These are phyloP conservation scores for Pseudocercospora pini-densiflorae DNA, from an alignment of 2,329 filamentous ascomycete genomes.

Conservation along the genomic window DNA sequence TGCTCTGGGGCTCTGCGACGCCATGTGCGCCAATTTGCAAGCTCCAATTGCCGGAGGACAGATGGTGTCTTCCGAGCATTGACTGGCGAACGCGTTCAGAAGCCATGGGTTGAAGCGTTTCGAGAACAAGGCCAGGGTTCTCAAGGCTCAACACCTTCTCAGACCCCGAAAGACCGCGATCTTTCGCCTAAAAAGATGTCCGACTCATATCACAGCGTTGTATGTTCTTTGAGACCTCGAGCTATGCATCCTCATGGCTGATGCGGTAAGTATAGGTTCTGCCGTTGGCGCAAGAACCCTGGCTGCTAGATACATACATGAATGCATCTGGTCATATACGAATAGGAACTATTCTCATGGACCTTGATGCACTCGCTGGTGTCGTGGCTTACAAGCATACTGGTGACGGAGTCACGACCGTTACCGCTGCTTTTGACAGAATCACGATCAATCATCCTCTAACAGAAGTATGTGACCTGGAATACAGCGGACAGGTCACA, in stretches of 20 bases:
- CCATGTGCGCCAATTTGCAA: constrained; percentile 21
- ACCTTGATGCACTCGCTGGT: constrained; percentile 76
- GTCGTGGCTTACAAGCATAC: constrained; percentile 77
- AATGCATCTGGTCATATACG: constrained; percentile 76
- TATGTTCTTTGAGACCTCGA: constrained; percentile 44
- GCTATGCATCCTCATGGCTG: constrained; percentile 30
- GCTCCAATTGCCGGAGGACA: constrained; percentile 40
- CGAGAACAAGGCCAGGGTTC: constrained; percentile 51
- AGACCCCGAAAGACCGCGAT: constrained; percentile 55
- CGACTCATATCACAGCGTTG: constrained; percentile 71
- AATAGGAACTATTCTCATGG: constrained; percentile 77
- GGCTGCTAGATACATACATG: constrained; percentile 77
- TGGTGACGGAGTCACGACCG: constrained; percentile 65
- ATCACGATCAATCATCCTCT: constrained; percentile 72
- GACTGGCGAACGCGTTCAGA: constrained; percentile 64
- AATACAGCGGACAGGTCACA: constrained; percentile 70
- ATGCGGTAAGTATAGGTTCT: constrained; percentile 56
- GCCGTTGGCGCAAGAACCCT: constrained; percentile 73
- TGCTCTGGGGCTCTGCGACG: background rate
- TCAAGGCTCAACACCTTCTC: constrained; percentile 39
- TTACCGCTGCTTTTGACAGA: constrained; percentile 67
- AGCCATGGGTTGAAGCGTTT: constrained; percentile 72
- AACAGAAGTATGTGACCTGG: constrained; percentile 77
- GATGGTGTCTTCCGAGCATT: constrained; percentile 66
- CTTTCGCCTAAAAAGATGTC: constrained; percentile 70